Evolutionary conservation across 352 stramenopile genomes (phyloP).

Genomic region (Phytopythium oedochilum): DNA sequence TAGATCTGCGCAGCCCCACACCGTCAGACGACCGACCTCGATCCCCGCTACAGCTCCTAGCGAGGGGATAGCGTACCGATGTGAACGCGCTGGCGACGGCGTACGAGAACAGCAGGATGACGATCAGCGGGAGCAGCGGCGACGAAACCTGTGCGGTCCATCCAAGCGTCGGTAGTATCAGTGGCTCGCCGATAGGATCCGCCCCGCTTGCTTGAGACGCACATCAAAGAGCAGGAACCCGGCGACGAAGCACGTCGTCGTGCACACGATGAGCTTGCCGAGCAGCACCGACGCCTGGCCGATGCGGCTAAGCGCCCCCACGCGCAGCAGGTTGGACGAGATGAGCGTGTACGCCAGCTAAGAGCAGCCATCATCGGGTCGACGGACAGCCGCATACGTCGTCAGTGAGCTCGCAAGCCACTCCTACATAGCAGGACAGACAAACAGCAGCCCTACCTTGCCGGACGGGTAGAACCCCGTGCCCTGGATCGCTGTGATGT

Average conservation of each 20-base stretch:
- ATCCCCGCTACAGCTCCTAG: background rate
- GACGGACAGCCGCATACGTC: background rate
- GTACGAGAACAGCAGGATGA: conserved; percentile 71
- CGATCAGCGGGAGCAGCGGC: conserved; percentile 56
- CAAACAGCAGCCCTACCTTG: conserved; percentile 32
- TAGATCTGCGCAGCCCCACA: conserved; percentile 45
- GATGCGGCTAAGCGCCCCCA: conserved; percentile 65
- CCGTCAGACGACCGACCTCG: background rate
- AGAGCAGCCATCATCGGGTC: background rate
- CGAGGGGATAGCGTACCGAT: conserved; percentile 34
- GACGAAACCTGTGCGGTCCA: conserved; percentile 30
- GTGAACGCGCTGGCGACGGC: conserved; percentile 76
- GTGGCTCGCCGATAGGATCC: too few species aligned
- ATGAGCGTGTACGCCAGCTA: conserved; percentile 65
- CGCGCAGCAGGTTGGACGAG: conserved; percentile 60
- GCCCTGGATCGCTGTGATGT: conserved; percentile 78
- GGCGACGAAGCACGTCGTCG: conserved; percentile 52
- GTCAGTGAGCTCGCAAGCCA: too few species aligned
- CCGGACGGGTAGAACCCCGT: conserved; percentile 71
- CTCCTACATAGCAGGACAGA: background rate
- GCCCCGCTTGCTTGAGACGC: conserved; percentile 9
- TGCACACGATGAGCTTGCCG: conserved; percentile 75
- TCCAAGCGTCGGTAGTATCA: background rate
- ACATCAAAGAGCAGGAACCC: conserved; percentile 74
- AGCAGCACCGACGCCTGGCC: conserved; percentile 63